Base-by-base conservation (phyloP, 2,329 filamentous ascomycete species). In the Penicillium sp. region DNA sequence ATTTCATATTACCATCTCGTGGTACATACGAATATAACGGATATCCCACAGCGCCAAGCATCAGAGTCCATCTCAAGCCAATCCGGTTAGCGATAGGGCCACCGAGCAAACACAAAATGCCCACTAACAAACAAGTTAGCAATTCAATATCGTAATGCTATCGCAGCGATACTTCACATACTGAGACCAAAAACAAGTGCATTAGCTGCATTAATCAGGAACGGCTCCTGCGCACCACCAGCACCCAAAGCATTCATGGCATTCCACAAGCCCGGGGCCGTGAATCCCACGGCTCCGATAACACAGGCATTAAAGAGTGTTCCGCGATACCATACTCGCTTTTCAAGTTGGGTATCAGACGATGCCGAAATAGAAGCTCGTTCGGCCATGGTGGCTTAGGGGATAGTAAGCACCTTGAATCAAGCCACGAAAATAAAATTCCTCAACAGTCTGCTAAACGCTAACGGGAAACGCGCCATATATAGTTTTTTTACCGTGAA, bases 221-320 rank as follows among this genome's bases (percentile, higher is more conserved):
- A 83, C 0, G 80, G 80, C 44, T 77, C 73, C 55, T 82, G 77
- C 1, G 78, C 78, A 26, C 81, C 81, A 37, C 81, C 81, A 1
- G 80, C 81, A 16, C 81, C 81, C 5, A 82, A 69, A 1, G 75
- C 71, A 57, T 80, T 82, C 78, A 83, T 82, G 1, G 81, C 81
- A 63, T 82, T 83, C 81, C 82, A 84, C 3, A 84, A 66, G 0
- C 69, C 69, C 0, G 69, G 69, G 6, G 69, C 69, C 26, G 80
- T 70, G 60, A 82, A 83, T 1, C 79, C 81, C 0, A 82, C 80
- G 14, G 72, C 74, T 12, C 81, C 81, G 43, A 82, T 81, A 16
- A 83, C 72, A 45, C 77, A 78, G 37, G 80, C 80, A 62, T 83
- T 81, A 73, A 82, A 82, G 1, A 83, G 72, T 0, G 79, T 82